Evolutionary conservation across 345 rosid species (phyloP).

Genomic region (Lenwebbia sp.): DNA sequence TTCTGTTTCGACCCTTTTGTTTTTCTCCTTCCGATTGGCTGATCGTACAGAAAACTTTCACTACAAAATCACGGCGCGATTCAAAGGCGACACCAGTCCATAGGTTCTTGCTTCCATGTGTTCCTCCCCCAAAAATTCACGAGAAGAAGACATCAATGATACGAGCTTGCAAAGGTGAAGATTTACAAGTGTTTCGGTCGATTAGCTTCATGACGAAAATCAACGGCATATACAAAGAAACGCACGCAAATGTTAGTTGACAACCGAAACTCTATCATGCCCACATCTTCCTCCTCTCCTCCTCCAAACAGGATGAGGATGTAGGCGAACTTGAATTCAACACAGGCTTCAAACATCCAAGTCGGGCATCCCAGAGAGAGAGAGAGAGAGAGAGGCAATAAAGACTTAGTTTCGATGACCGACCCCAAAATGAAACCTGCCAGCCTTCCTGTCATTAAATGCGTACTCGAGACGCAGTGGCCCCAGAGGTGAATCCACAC

Average conservation of each 20-base stretch:
- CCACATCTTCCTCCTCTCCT: not conserved
- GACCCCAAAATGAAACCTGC: conserved; percentile 88
- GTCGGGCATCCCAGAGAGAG: not conserved
- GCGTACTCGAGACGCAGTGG: conserved; percentile 84
- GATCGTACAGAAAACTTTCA: not conserved
- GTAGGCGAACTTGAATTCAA: not conserved
- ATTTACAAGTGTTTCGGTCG: not conserved
- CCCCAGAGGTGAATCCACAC: conserved; percentile 84
- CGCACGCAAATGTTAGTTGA: not conserved
- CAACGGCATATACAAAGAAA: not conserved
- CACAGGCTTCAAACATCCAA: not conserved
- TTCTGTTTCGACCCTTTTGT: not conserved
- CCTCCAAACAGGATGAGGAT: not conserved
- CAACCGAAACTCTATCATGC: not conserved
- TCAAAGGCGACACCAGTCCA: not conserved
- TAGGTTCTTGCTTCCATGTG: not conserved
- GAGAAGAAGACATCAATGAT: not conserved
- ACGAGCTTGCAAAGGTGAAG: not conserved
- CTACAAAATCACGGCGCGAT: not conserved
- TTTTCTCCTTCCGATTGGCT: not conserved
- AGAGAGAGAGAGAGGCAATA: not conserved
- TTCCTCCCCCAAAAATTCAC: too few relatives aligned
- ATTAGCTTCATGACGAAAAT: not conserved
- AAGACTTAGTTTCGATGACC: conserved; percentile 51
- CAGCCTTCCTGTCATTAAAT: conserved; percentile 48